Conservation (phyloP, 1,284 basidiomycete species). For the Boletus sp. region DNA sequence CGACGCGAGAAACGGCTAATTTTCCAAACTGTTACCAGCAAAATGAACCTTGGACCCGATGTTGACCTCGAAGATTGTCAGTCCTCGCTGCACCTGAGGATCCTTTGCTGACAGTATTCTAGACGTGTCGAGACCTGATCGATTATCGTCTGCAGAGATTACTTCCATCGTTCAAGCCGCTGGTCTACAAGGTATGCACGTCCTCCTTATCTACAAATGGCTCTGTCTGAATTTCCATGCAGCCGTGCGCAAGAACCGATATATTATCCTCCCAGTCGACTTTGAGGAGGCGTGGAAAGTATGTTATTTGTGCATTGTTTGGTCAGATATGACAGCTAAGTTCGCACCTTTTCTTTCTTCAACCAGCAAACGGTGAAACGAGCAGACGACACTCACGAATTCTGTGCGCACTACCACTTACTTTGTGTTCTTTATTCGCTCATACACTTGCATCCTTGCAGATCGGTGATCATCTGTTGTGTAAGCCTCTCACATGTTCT, state of each 20-base stretch:
- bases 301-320: slow-evolving; percentile 50
- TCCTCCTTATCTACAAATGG: background rate
- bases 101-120: slow-evolving; percentile 15
- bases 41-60: slow-evolving; percentile 98
- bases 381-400: slow-evolving; percentile 90
- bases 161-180: slow-evolving; percentile 95
- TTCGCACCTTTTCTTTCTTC: slow-evolving; percentile 33
- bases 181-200: slow-evolving; percentile 81
- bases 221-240: slow-evolving; percentile 11
- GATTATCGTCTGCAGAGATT: slow-evolving; percentile 94
- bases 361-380: slow-evolving; percentile 88
- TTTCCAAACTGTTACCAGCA: slow-evolving; percentile 95
- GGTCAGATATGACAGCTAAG: slow-evolving; percentile 35
- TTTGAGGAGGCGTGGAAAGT: slow-evolving; percentile 99
- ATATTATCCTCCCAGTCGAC: slow-evolving; percentile 94
- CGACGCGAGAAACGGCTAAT: slow-evolving; percentile 95
- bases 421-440: background rate
- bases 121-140: slow-evolving; percentile 97
- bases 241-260: slow-evolving; percentile 98
- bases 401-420: slow-evolving; percentile 61
- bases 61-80: slow-evolving; percentile 97
- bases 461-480: slow-evolving; percentile 26
- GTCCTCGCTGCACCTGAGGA: slow-evolving; percentile 29
- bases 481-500: slow-evolving; percentile 15
- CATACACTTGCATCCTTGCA: slow-evolving; percentile 5